Percentiles rank a stretch among this genome's conserved stretches.
Conservation (phyloP, 345 rosid species). For the Lumnitzera racemosa region DNA sequence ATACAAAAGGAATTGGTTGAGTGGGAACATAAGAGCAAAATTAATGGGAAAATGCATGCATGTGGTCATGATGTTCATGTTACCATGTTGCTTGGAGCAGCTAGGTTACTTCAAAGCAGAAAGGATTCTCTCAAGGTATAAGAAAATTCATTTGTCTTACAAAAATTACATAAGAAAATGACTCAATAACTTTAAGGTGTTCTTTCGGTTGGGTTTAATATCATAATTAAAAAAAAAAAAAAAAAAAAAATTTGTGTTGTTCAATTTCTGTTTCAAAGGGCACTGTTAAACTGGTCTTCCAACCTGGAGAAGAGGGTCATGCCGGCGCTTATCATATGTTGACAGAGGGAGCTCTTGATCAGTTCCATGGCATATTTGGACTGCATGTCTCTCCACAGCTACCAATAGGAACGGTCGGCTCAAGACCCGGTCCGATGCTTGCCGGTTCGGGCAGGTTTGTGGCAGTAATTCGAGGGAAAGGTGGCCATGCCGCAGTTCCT, state of each 20-base stretch:
- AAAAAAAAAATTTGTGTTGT: too few species aligned
- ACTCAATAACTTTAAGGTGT: neutral
- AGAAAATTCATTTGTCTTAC: neutral
- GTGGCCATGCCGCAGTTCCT: constrained; percentile 46
- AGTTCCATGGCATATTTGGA: constrained; percentile 37
- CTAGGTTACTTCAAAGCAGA: constrained; percentile 30
- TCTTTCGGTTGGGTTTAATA: too few species aligned
- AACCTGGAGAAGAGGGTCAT: constrained; percentile 51
- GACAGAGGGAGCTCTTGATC: constrained; percentile 40
- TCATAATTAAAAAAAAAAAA: too few species aligned
- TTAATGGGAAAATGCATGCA: constrained; percentile 51
- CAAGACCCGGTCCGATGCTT: constrained; percentile 47
- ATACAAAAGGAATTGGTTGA: constrained; percentile 34
- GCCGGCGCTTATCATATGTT: constrained; percentile 54
- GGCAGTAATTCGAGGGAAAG: constrained; percentile 31
- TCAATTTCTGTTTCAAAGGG: constrained; percentile 17
- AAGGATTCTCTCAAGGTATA: constrained; percentile 27
- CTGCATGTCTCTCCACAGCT: constrained; percentile 31
- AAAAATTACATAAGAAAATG: too few species aligned
- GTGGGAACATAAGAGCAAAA: constrained; percentile 40
- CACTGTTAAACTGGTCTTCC: constrained; percentile 52
- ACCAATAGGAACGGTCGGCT: constrained; percentile 34
- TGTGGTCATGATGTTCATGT: constrained; percentile 53
- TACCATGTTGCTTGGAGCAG: constrained; percentile 49
- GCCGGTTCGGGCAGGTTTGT: constrained; percentile 38